Evolutionary conservation across 345 rosid species (phyloP), one percentile per base, ranked within the genome.

Genomic region (Euphorbia lathyris): DNA sequence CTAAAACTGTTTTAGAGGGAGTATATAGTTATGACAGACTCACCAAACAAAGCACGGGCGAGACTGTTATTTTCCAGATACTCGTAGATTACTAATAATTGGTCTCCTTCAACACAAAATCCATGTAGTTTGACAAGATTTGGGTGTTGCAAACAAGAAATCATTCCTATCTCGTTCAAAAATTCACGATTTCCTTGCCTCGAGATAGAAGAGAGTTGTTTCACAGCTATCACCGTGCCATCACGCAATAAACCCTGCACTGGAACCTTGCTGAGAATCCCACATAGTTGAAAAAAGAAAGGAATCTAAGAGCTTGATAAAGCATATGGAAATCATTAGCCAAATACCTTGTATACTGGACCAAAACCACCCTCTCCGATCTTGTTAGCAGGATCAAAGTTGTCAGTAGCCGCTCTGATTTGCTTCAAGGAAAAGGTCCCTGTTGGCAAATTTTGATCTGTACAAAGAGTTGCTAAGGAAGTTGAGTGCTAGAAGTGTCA

Each of bases 311-410:
- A 29, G 63, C 40, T 25, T 3, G 17, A 9, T 14, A 20, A 20
- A 27, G 26, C 34, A 63, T 1, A 52, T 10, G 51, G 29, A n/a
- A 27, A 40, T 59, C 32, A 17, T 7, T 66, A 22, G 47, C 63
- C 14, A 52, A 70, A 60, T 19, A 87, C 90, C 92, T 84, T 88
- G 75, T 81, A 83, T 17, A 86, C 92, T 52, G 90, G 84, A 68
- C 92, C 92, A 5, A 88, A 88, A n/a, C 92, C 88, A 58, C 92
- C 92, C 78, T 87, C 88, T 36, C 90, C 90, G 7, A 87, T 79
- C 77, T 87, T 87, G 71, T 87, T 85, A 26, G 58, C 61, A 13
- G 62, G 22, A 72, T 84, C 81, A 71, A 87, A 87, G 79, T 85
- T 77, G 66, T 84, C 70, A 0, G 92, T 84, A 43, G 89, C 85